These are phyloP conservation scores for Rhododendron williamsianum DNA, from an alignment of 148 eudicot genomes.

Conservation along the genomic window DNA sequence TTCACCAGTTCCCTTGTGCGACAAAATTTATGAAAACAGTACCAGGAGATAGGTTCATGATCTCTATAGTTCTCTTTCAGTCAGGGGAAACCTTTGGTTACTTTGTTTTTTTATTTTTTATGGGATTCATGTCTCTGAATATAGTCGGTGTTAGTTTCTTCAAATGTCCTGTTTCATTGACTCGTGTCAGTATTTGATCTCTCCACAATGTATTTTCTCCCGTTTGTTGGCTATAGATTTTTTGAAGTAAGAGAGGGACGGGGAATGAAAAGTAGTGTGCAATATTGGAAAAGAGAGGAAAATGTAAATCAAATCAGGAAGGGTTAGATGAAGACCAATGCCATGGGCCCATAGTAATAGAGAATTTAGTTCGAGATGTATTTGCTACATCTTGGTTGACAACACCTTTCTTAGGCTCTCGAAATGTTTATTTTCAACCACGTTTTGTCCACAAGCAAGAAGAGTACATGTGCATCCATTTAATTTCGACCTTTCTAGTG, in stretches of 20 bases:
- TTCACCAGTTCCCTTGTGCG: not conserved
- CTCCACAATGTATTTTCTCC: not conserved
- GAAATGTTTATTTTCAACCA: not conserved
- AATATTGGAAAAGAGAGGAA: not conserved
- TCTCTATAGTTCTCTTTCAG: not conserved
- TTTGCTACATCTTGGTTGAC: not conserved
- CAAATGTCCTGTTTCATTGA: not conserved
- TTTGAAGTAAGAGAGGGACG: not conserved
- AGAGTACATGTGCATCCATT: not conserved
- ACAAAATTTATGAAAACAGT: not conserved
- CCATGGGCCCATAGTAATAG: not conserved
- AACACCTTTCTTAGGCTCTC: not conserved
- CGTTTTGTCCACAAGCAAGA: not conserved
- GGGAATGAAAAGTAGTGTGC: not conserved
- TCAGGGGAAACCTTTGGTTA: not conserved
- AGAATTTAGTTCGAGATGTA: not conserved
- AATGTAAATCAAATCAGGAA: not conserved
- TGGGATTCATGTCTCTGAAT: not conserved
- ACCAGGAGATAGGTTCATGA: not conserved
- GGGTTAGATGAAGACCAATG: not conserved
- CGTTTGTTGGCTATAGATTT: not conserved
- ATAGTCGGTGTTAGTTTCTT: not conserved
- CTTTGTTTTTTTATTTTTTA: not conserved
- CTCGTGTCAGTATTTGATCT: not conserved
- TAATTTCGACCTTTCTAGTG: not conserved